These are phyloP conservation scores for Suhomyces maxii DNA, from an alignment of 1,139 yeast species.

Conservation along the genomic window DNA sequence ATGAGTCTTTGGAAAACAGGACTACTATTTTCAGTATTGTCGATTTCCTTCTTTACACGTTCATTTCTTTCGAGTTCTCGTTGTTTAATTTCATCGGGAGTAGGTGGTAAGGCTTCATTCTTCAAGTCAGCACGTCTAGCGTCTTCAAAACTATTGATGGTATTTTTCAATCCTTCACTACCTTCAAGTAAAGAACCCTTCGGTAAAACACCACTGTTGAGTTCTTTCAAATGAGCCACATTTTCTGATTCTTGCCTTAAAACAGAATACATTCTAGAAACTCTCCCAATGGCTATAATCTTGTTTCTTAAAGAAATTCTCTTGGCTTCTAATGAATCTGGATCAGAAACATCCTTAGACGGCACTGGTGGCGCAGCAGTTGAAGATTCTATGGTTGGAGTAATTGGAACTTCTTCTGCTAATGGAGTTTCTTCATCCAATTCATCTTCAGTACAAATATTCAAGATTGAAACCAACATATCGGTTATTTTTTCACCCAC, in stretches of 20 bases:
- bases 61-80: conserved; percentile 47
- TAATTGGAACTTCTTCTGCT: conserved; percentile 21
- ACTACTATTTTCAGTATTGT: conserved; percentile 30
- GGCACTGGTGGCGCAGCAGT: conserved; percentile 9
- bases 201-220: conserved; percentile 69
- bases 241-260: conserved; percentile 88
- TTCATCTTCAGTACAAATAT: conserved; percentile 95
- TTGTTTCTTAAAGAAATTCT: conserved; percentile 77
- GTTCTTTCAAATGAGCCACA: conserved; percentile 74
- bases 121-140: conserved; percentile 78
- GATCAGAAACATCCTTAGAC: conserved; percentile 5
- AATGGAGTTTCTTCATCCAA: conserved; percentile 70
- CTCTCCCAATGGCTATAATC: conserved; percentile 91
- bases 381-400: conserved; percentile 3
- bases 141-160: conserved; percentile 76
- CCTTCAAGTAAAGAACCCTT: conserved; percentile 88
- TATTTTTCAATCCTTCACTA: conserved; percentile 70
- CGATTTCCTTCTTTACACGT: conserved; percentile 43
- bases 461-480: conserved; percentile 85
- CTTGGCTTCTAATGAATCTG: conserved; percentile 38
- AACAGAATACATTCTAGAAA: conserved; percentile 89
- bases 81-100: conserved; percentile 53
- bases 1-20: conserved; percentile 47
- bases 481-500: conserved; percentile 97
- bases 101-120: conserved; percentile 92